phyloP scores from a whole-genome alignment of 352 stramenopile species.

The Pythium sukuiense region DNA sequence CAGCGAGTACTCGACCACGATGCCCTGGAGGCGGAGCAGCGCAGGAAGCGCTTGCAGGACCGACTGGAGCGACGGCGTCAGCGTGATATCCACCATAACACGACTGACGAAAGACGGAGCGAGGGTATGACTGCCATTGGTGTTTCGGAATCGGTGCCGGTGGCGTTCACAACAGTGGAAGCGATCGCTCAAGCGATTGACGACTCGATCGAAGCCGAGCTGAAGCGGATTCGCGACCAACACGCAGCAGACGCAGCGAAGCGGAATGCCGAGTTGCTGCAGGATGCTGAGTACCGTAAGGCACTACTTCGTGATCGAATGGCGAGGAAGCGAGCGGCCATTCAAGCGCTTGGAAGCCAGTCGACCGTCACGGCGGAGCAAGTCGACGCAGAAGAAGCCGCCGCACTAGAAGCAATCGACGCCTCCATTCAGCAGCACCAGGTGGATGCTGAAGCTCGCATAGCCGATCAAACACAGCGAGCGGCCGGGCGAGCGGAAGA shows the following conservation, averaged over 20 bases:
- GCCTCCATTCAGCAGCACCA: not conserved
- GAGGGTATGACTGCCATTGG: not conserved
- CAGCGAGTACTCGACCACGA: not conserved
- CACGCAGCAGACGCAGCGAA: conserved; percentile 3
- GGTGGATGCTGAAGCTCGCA: not conserved
- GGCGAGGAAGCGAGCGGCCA: conserved; percentile 14
- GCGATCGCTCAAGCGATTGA: conserved; percentile 7
- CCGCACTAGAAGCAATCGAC: conserved; percentile 3
- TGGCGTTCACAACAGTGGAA: not conserved
- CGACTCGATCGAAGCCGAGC: conserved; percentile 11
- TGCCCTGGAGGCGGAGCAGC: not conserved
- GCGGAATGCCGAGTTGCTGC: not conserved
- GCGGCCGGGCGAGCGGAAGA: conserved; percentile 12
- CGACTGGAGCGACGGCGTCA: not conserved
- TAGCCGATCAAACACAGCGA: conserved; percentile 9
- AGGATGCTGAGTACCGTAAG: conserved; percentile 20
- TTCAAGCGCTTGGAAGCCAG: not conserved
- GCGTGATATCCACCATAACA: not conserved
- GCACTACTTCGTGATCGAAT: conserved; percentile 23
- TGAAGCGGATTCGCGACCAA: conserved; percentile 6
- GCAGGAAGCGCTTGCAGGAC: conserved; percentile 5
- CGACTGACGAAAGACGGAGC: not conserved
- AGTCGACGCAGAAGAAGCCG: conserved; percentile 19
- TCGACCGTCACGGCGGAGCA: not conserved
- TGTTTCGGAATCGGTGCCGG: not conserved